These are phyloP conservation scores for Rubia occidens DNA, from an alignment of 305 asterid species.

Conservation along the genomic window DNA sequence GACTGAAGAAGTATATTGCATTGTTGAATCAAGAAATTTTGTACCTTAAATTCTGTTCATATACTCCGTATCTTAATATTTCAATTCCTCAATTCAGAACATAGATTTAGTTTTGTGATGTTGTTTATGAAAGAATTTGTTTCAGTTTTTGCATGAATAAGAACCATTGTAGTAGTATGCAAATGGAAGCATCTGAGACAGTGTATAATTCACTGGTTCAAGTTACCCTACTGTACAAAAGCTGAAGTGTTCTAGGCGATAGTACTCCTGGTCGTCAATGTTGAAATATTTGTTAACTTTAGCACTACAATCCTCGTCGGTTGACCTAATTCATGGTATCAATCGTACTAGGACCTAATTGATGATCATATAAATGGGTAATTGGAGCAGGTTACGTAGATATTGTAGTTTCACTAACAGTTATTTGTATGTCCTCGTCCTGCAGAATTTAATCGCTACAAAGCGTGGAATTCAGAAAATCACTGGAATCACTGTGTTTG, in stretches of 20 bases:
- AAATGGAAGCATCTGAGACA: not conserved
- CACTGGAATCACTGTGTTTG: slow-evolving; percentile 72
- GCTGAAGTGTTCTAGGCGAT: not conserved
- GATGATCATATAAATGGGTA: not conserved
- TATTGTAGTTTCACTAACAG: slow-evolving; percentile 11
- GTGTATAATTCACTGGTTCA: not conserved
- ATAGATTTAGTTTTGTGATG: not conserved
- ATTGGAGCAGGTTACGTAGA: not conserved
- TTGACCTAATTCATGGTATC: not conserved
- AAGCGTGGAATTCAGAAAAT: slow-evolving; percentile 91
- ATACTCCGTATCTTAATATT: not conserved
- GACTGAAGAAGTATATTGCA: not conserved
- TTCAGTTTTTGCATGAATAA: not conserved
- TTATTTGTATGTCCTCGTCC: slow-evolving; percentile 1
- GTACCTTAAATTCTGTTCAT: not conserved
- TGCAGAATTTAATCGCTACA: slow-evolving; percentile 81
- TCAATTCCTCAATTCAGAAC: not conserved
- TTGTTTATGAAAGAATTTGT: not conserved
- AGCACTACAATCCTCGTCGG: not conserved
- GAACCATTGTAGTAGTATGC: no score
- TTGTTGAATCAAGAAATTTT: not conserved
- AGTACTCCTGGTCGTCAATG: not conserved
- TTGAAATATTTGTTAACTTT: not conserved
- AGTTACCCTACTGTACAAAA: not conserved
- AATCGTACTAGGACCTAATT: not conserved